Percentiles rank a stretch among this genome's conserved stretches.
Evolutionary conservation across 495 filamentous ascomycete genomes (phyloP).

Genomic region (Sordaria brevicollis): DNA sequence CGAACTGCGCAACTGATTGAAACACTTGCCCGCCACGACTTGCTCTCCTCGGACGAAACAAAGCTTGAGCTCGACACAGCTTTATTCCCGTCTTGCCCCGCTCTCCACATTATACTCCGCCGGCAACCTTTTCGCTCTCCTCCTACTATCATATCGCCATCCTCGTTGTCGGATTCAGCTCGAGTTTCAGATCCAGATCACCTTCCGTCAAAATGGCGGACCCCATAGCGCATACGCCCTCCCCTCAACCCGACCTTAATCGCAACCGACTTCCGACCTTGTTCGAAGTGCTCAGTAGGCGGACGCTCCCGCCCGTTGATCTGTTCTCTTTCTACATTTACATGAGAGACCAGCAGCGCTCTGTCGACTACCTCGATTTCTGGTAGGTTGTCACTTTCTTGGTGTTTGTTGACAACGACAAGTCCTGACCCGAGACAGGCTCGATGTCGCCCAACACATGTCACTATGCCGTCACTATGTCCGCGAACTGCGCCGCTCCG

Average conservation of each 20-base stretch:
- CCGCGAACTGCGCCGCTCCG: slow-evolving; percentile 83
- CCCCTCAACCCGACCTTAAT: slow-evolving; percentile 36
- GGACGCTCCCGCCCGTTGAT: slow-evolving; percentile 86
- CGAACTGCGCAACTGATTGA: background rate
- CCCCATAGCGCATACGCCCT: slow-evolving; percentile 19
- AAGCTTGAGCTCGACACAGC: background rate
- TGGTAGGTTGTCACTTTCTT: slow-evolving; percentile 51
- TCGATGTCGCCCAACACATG: slow-evolving; percentile 98
- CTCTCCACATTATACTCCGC: background rate
- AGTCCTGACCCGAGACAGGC: slow-evolving; percentile 46
- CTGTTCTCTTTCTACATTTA: slow-evolving; percentile 99
- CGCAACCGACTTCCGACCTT: slow-evolving; percentile 86
- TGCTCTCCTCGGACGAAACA: background rate
- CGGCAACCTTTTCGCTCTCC: background rate
- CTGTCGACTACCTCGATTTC: slow-evolving; percentile 96
- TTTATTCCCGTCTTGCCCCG: background rate
- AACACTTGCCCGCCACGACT: background rate
- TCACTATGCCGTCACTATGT: slow-evolving; percentile 97
- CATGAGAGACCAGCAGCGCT: slow-evolving; percentile 96
- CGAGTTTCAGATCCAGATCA: background rate
- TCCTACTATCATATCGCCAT: background rate
- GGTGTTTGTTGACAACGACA: background rate
- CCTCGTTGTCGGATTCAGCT: background rate
- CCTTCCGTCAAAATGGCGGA: slow-evolving; percentile 27
- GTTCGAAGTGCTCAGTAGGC: slow-evolving; percentile 86